Conservation (phyloP, 306 rosid genomes). For the Acacia crassicarpa region DNA sequence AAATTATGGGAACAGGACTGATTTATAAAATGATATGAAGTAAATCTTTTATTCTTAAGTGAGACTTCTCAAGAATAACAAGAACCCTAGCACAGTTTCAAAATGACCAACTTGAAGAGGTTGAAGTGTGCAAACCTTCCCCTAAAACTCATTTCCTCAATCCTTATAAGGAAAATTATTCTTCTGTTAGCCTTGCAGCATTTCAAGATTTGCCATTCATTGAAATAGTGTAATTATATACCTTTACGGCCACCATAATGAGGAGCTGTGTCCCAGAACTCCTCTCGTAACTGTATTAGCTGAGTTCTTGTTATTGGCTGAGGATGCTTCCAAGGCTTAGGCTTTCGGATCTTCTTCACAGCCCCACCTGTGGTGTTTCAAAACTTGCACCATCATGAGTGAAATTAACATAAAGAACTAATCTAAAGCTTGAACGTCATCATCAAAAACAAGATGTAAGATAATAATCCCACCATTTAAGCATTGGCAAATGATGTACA, state of each 20-base stretch:
- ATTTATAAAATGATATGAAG: slow-evolving; percentile 1
- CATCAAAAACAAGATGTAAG: slow-evolving; percentile 27
- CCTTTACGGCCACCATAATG: slow-evolving; percentile 99
- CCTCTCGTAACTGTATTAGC: slow-evolving; percentile 85
- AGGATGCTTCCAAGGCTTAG: slow-evolving; percentile 99
- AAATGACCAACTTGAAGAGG: slow-evolving; percentile 9
- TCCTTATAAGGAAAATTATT: slow-evolving; percentile 14
- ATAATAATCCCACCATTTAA: slow-evolving; percentile 3
- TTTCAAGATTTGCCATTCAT: slow-evolving; percentile 17
- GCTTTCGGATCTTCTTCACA: slow-evolving; percentile 80
- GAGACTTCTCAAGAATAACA: not conserved
- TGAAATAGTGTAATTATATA: slow-evolving; percentile 27
- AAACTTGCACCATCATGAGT: slow-evolving; percentile 16
- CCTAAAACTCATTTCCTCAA: slow-evolving; percentile 5
- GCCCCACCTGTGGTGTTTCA: slow-evolving; percentile 50
- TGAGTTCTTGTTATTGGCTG: slow-evolving; percentile 92
- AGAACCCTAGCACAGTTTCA: slow-evolving; percentile 8
- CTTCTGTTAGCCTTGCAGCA: slow-evolving; percentile 5
- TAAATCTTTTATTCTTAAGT: slow-evolving; percentile 12
- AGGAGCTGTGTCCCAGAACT: slow-evolving; percentile 99
- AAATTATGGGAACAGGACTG: slow-evolving; percentile 5
- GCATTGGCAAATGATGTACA: slow-evolving; percentile 1
- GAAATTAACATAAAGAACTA: slow-evolving; percentile 17
- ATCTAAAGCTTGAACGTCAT: slow-evolving; percentile 13
- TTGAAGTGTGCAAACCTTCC: not conserved